A percentile compares a stretch with the other conserved stretches of the same genome.
These are phyloP conservation scores for Zymoseptoria brevis DNA, from an alignment of 2,329 filamentous ascomycete genomes.

Conservation along the genomic window DNA sequence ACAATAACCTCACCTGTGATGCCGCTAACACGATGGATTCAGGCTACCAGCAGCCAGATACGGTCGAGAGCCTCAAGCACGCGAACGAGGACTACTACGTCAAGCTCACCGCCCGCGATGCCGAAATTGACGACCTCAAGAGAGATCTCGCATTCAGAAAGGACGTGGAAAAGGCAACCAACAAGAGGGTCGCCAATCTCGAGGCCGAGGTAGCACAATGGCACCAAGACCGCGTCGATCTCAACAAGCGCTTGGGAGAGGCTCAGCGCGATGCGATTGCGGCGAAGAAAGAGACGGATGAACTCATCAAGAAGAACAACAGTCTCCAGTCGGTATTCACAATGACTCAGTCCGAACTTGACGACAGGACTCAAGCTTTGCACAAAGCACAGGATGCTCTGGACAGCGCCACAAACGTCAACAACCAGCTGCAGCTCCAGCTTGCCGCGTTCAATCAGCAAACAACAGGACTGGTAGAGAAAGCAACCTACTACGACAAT, in stretches of 20 bases:
- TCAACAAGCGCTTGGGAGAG: not conserved
- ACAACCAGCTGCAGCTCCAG: not conserved
- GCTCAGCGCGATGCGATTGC: not conserved
- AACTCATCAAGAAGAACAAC: not conserved
- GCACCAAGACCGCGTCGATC: not conserved
- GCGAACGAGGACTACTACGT: slow-evolving; percentile 5
- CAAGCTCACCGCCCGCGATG: slow-evolving; percentile 2
- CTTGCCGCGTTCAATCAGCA: not conserved
- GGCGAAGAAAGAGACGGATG: not conserved
- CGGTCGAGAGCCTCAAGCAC: not conserved
- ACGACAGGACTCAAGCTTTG: not conserved
- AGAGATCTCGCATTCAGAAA: not conserved
- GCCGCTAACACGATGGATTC: slow-evolving; percentile 1
- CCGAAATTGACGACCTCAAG: not conserved
- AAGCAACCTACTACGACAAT: not conserved
- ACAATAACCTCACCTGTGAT: not conserved
- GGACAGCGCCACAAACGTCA: not conserved
- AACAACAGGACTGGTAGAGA: not conserved
- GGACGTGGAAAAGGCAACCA: not conserved
- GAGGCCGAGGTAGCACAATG: not conserved
- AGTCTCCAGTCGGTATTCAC: not conserved
- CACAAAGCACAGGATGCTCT: not conserved
- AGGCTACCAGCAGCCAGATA: not conserved
- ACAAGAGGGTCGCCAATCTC: not conserved
- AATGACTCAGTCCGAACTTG: not conserved